Evolutionary conservation across 495 filamentous ascomycete genomes (phyloP).

Genomic region (Xylaria castorea): DNA sequence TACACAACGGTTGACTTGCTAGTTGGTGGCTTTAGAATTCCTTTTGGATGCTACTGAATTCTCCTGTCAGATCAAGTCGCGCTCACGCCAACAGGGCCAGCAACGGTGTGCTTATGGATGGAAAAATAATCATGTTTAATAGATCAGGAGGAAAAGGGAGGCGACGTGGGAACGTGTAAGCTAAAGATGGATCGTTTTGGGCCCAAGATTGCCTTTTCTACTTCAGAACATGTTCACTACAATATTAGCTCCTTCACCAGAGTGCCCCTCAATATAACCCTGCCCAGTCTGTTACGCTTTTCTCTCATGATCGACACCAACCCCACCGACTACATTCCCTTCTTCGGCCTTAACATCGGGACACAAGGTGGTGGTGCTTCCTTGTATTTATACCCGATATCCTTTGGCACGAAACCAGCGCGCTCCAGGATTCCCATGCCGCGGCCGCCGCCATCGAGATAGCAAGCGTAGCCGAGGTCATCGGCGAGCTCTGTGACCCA

Average conservation of each 20-base stretch:
- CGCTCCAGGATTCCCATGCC: slow-evolving; percentile 40
- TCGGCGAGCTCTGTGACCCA: slow-evolving; percentile 38
- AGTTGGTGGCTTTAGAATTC: slow-evolving; percentile 10
- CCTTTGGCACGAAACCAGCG: slow-evolving; percentile 36
- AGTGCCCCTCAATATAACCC: slow-evolving; percentile 27
- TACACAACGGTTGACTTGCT: background rate
- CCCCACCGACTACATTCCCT: slow-evolving; percentile 15
- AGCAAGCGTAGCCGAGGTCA: slow-evolving; percentile 34
- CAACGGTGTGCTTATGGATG: background rate
- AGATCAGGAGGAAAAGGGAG: background rate
- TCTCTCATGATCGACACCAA: background rate
- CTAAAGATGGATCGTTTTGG: slow-evolving; percentile 22
- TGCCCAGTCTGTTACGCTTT: background rate
- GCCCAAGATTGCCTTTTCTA: slow-evolving; percentile 14
- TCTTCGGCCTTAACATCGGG: slow-evolving; percentile 36
- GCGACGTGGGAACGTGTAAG: slow-evolving; percentile 14
- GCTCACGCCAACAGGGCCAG: slow-evolving; percentile 13
- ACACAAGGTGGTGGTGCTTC: slow-evolving; percentile 37
- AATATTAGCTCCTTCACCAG: slow-evolving; percentile 23
- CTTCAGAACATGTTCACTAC: slow-evolving; percentile 20
- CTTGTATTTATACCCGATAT: slow-evolving; percentile 34
- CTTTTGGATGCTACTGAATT: background rate
- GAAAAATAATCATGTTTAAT: slow-evolving; percentile 6
- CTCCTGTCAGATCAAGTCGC: background rate
- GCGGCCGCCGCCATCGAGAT: slow-evolving; percentile 39